phyloP scores from a whole-genome alignment of 495 filamentous ascomycete species.

The Oleoguttula mirabilis region DNA sequence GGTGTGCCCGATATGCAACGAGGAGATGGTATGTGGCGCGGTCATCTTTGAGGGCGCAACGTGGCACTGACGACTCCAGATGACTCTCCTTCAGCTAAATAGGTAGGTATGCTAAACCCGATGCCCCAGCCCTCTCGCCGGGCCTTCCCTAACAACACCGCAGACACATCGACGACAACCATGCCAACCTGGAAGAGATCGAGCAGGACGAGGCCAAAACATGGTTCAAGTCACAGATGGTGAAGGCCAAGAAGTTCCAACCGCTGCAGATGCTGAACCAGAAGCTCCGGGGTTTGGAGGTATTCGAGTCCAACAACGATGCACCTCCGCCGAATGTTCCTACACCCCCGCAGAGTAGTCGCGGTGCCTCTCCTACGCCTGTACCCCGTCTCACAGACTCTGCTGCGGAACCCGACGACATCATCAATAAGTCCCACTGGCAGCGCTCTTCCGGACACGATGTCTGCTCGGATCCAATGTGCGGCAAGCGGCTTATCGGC shows the following conservation, averaged over 20 bases:
- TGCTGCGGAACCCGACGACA: constrained; percentile 71
- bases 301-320: constrained; percentile 86
- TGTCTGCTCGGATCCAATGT: constrained; percentile 73
- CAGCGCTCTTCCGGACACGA: constrained; percentile 63
- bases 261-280: constrained; percentile 85
- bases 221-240: constrained; percentile 94
- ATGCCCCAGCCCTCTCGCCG: not conserved
- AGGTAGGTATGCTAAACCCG: constrained; percentile 38
- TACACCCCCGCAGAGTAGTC: constrained; percentile 13
- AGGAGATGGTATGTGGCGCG: constrained; percentile 71
- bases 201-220: constrained; percentile 95
- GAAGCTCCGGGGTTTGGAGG: constrained; percentile 91
- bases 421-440: constrained; percentile 83
- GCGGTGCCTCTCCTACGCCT: constrained; percentile 20
- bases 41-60: constrained; percentile 3
- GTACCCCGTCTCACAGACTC: constrained; percentile 24
- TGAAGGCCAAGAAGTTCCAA: constrained; percentile 91
- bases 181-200: constrained; percentile 84
- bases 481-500: constrained; percentile 63
- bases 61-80: constrained; percentile 34
- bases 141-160: constrained; percentile 18
- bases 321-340: not conserved
- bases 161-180: constrained; percentile 85
- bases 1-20: constrained; percentile 88
- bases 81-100: constrained; percentile 87